phyloP scores from a whole-genome alignment of 78 protist genomes.

The Creolimax fragrantissima region DNA sequence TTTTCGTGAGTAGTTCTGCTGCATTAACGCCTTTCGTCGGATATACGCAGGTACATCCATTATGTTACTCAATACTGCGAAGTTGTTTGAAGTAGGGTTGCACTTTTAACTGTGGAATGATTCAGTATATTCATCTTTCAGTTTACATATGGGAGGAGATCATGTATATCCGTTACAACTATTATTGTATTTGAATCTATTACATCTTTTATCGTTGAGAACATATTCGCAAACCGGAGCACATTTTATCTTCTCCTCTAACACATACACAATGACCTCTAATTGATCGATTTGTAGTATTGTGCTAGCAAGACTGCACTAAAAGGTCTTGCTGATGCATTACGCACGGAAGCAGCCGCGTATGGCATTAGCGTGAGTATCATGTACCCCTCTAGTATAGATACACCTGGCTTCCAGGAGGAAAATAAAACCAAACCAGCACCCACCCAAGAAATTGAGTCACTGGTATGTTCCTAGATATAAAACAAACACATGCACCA shows the following conservation, averaged over 20 bases:
- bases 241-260: too few relatives aligned
- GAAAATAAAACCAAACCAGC: constrained; percentile 43
- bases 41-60: background rate
- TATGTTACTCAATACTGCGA: too few relatives aligned
- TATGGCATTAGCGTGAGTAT: constrained; percentile 15
- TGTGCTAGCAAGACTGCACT: constrained; percentile 45
- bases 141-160: too few relatives aligned
- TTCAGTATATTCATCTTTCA: too few relatives aligned
- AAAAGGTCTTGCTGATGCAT: constrained; percentile 39
- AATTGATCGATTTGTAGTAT: constrained; percentile 34
- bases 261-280: background rate
- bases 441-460: background rate
- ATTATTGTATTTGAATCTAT: too few relatives aligned
- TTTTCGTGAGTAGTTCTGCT: constrained; percentile 13
- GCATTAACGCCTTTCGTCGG: background rate
- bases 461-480: background rate
- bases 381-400: constrained; percentile 43
- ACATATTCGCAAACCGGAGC: too few relatives aligned
- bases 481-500: too few relatives aligned
- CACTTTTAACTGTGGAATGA: too few relatives aligned
- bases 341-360: constrained; percentile 27
- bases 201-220: too few relatives aligned
- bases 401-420: constrained; percentile 44
- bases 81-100: too few relatives aligned
- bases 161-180: too few relatives aligned